phyloP scores from a whole-genome alignment of 208 protist species.

The Crithidia fasciculata region DNA sequence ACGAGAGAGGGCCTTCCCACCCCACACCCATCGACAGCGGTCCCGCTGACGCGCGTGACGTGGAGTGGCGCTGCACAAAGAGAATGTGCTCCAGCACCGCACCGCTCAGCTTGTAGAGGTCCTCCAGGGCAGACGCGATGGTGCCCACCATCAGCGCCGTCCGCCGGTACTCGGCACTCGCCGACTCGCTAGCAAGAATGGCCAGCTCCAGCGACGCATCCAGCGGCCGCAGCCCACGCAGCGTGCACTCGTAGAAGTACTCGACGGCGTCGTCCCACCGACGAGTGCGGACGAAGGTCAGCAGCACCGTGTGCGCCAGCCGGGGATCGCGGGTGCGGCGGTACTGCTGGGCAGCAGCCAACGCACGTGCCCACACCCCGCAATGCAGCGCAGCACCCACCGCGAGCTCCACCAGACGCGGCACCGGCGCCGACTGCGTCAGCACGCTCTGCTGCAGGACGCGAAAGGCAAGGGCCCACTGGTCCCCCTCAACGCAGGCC shows the following conservation, averaged over 20 bases:
- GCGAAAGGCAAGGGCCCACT: slow-evolving; percentile 73
- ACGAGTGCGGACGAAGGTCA: slow-evolving; percentile 49
- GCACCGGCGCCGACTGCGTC: slow-evolving; percentile 48
- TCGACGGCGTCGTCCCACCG: slow-evolving; percentile 74
- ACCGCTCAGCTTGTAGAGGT: slow-evolving; percentile 72
- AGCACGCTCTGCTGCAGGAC: slow-evolving; percentile 70
- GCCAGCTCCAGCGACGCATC: slow-evolving; percentile 73
- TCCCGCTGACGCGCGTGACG: slow-evolving; percentile 8
- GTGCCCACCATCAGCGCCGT: slow-evolving; percentile 62
- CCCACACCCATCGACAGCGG: no score
- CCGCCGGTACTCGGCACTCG: slow-evolving; percentile 65
- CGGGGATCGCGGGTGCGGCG: slow-evolving; percentile 52
- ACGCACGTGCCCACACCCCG: slow-evolving; percentile 57
- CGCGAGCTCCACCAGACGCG: slow-evolving; percentile 54
- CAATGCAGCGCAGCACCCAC: slow-evolving; percentile 51
- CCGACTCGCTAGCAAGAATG: slow-evolving; percentile 62
- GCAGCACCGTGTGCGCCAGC: slow-evolving; percentile 64
- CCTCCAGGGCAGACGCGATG: slow-evolving; percentile 79
- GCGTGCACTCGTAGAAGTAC: slow-evolving; percentile 73
- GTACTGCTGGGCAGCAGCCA: slow-evolving; percentile 53
- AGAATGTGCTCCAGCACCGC: slow-evolving; percentile 76
- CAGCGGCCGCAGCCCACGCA: slow-evolving; percentile 57
- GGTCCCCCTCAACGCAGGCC: slow-evolving; percentile 57
- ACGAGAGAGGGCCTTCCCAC: no score
- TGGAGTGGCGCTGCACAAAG: slow-evolving; percentile 54